Conservation (phyloP, 1,139 yeast genomes). For the Yamadazyma epiphylla region DNA sequence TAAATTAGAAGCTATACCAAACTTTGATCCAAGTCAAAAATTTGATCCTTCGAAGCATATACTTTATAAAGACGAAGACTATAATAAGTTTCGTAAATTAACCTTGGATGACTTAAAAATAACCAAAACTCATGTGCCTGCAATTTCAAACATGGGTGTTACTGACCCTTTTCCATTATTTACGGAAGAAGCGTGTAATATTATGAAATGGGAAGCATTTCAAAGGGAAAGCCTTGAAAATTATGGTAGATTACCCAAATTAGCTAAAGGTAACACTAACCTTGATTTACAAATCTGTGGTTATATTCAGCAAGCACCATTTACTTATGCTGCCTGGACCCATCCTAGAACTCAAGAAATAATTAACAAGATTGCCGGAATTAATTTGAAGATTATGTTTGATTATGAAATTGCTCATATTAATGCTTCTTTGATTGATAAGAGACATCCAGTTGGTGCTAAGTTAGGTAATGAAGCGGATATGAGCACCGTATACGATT, state of each 20-base stretch:
- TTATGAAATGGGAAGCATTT: slow-evolving; percentile 30
- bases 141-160: slow-evolving; percentile 24
- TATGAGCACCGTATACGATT: slow-evolving; percentile 15
- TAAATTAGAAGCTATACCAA: slow-evolving; percentile 17
- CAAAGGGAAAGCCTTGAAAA: slow-evolving; percentile 18
- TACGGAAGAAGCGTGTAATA: slow-evolving; percentile 28
- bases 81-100: slow-evolving; percentile 15
- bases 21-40: slow-evolving; percentile 21
- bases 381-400: slow-evolving; percentile 20
- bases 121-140: slow-evolving; percentile 21
- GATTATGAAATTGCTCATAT: slow-evolving; percentile 26
- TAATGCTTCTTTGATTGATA: slow-evolving; percentile 26
- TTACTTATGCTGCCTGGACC: slow-evolving; percentile 19
- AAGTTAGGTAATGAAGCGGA: slow-evolving; percentile 9
- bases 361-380: slow-evolving; percentile 19
- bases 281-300: slow-evolving; percentile 31
- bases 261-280: slow-evolving; percentile 20
- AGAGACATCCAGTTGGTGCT: slow-evolving; percentile 12
- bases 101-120: slow-evolving; percentile 24
- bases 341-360: slow-evolving; percentile 18
- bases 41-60: slow-evolving; percentile 27
- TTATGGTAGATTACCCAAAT: slow-evolving; percentile 24
- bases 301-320: slow-evolving; percentile 21
- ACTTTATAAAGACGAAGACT: slow-evolving; percentile 19
- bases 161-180: slow-evolving; percentile 29